A percentile compares a stretch with the other conserved stretches of the same genome.
These are phyloP conservation scores for Pulveroboletus sp. DNA, from an alignment of 768 basidiomycete species.

Conservation along the genomic window DNA sequence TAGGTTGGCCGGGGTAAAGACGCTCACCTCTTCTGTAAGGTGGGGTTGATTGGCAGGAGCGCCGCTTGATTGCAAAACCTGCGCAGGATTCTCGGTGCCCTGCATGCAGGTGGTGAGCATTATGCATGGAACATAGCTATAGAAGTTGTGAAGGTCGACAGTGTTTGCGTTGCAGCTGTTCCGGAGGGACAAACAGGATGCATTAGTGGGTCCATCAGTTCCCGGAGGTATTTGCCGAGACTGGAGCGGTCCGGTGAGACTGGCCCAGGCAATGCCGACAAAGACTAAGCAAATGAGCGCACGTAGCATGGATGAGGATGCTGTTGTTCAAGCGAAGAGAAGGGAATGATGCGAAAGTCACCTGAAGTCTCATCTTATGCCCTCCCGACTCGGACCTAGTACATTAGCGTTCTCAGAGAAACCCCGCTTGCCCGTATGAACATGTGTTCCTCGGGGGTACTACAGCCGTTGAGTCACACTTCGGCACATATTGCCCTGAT, in stretches of 20 bases:
- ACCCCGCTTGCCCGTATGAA: background rate
- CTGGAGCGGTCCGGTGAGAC: conserved; percentile 1
- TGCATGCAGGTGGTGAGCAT: conserved; percentile 17
- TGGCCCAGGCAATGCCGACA: conserved; percentile 3
- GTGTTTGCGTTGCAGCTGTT: conserved; percentile 18
- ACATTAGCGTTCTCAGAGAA: no score
- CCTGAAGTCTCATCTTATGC: background rate
- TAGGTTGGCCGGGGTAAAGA: background rate
- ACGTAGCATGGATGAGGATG: background rate
- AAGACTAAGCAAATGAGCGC: background rate
- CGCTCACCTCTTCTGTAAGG: conserved; percentile 13
- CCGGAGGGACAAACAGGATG: conserved; percentile 14
- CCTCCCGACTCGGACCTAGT: background rate
- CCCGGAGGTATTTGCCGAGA: conserved; percentile 9
- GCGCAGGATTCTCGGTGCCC: background rate
- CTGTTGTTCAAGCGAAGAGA: background rate
- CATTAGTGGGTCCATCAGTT: background rate
- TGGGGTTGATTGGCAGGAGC: conserved; percentile 17
- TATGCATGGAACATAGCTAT: conserved; percentile 16
- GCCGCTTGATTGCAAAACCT: conserved; percentile 1
- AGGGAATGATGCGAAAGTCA: background rate
- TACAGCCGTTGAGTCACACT: no score
- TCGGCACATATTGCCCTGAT: no score
- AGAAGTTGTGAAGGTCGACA: conserved; percentile 16
- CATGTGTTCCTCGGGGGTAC: no score